These are phyloP conservation scores for Penicillium canariense DNA, from an alignment of 495 filamentous ascomycete species.

Conservation along the genomic window DNA sequence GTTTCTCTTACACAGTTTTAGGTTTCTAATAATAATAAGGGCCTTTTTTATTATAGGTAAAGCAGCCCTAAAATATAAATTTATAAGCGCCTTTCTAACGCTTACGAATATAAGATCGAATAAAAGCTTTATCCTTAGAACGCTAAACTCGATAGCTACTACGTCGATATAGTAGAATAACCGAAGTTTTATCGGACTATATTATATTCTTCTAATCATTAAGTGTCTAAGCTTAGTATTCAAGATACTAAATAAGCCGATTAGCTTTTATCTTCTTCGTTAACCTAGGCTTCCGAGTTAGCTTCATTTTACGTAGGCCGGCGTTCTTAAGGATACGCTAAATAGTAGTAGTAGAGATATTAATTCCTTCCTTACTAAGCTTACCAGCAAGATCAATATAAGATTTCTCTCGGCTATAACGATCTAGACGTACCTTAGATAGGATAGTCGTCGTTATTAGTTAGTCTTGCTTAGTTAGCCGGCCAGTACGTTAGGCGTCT, in stretches of 20 bases:
- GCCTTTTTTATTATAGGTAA: too few relatives aligned
- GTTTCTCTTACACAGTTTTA: too few relatives aligned
- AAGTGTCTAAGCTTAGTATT: background rate
- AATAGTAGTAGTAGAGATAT: background rate
- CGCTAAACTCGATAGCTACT: background rate
- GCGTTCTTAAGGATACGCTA: background rate
- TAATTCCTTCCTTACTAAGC: background rate
- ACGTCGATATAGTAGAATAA: background rate
- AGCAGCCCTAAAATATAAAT: too few relatives aligned
- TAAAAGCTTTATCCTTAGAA: background rate
- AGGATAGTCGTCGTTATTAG: background rate
- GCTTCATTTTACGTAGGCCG: background rate
- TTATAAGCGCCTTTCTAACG: too few relatives aligned
- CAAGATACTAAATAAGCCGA: background rate
- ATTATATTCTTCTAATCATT: background rate
- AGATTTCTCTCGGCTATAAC: background rate
- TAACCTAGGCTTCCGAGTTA: background rate
- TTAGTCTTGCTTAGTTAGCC: background rate
- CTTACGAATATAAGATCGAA: too few relatives aligned
- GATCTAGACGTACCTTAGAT: background rate
- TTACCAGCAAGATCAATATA: background rate
- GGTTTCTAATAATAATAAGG: too few relatives aligned
- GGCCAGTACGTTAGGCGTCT: background rate
- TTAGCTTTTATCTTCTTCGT: background rate
- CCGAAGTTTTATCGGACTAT: background rate